These are phyloP conservation scores for Aspergillus conjunctus DNA, from an alignment of 495 filamentous ascomycete species.

Conservation along the genomic window DNA sequence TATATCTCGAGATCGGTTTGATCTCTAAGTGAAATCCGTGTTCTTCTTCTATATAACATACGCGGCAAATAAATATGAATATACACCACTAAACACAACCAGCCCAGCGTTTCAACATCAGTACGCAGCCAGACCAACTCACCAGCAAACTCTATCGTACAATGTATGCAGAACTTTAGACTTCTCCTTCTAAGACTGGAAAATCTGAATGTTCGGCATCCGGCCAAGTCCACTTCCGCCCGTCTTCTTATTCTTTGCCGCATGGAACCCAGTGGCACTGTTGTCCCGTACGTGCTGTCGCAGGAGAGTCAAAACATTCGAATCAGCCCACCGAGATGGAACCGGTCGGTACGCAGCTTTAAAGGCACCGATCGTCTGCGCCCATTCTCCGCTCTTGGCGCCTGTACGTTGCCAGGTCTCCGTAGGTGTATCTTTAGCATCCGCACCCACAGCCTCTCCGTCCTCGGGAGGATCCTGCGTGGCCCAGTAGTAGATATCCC, in stretches of 20 bases:
- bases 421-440: conserved; percentile 45
- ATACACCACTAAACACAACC: not conserved
- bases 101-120: not conserved
- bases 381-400: conserved; percentile 80
- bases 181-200: conserved; percentile 33
- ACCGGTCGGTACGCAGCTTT: conserved; percentile 93
- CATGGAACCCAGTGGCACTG: conserved; percentile 55
- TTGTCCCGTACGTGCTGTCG: conserved; percentile 74
- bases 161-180: not conserved
- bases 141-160: conserved; percentile 5
- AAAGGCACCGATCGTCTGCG: conserved; percentile 91
- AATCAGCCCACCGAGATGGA: conserved; percentile 78
- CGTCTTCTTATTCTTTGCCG: conserved; percentile 49
- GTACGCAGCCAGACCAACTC: not conserved
- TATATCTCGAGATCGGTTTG: not conserved
- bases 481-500: conserved; percentile 99
- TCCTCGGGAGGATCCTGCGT: conserved; percentile 77
- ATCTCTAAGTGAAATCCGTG: not conserved
- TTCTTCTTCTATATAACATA: not conserved
- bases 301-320: conserved; percentile 74
- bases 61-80: not conserved
- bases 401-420: conserved; percentile 57
- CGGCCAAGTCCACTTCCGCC: conserved; percentile 51
- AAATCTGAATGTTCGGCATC: conserved; percentile 58
- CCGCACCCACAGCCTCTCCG: conserved; percentile 36